phyloP scores from a whole-genome alignment of 495 filamentous ascomycete species.

The Aspergillus sclerotiicarbonarius region DNA sequence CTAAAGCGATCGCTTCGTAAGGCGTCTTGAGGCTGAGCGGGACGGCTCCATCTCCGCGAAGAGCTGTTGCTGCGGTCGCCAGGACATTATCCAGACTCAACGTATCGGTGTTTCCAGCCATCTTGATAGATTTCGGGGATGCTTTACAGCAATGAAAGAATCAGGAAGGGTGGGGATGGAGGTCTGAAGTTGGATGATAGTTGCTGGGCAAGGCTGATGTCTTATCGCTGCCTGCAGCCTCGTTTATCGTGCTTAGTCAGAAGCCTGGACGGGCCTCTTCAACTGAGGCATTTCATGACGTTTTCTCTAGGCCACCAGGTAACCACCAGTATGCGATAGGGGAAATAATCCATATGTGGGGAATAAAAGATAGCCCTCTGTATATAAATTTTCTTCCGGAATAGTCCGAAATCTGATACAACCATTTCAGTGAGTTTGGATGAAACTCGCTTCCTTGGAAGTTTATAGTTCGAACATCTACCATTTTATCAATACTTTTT shows the following conservation, averaged over 20 bases:
- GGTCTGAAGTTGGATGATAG: neutral
- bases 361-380: too few species aligned
- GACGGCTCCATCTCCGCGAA: slow-evolving; percentile 24
- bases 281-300: too few species aligned
- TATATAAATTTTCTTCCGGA: too few species aligned
- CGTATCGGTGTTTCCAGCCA: slow-evolving; percentile 25
- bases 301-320: too few species aligned
- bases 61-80: slow-evolving; percentile 32
- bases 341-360: too few species aligned
- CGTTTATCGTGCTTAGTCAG: neutral
- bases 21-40: slow-evolving; percentile 63
- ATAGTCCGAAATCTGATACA: too few species aligned
- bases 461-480: too few species aligned
- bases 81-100: slow-evolving; percentile 33
- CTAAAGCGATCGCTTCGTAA: slow-evolving; percentile 82
- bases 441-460: too few species aligned
- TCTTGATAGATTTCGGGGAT: slow-evolving; percentile 12
- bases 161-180: neutral
- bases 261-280: neutral
- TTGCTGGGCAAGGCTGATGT: neutral
- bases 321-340: too few species aligned
- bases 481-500: too few species aligned
- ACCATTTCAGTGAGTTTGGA: too few species aligned
- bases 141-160: neutral
- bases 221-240: neutral